Evolutionary conservation across 2,329 filamentous ascomycete species (phyloP).

Genomic region (Ceratocystis colombiana): DNA sequence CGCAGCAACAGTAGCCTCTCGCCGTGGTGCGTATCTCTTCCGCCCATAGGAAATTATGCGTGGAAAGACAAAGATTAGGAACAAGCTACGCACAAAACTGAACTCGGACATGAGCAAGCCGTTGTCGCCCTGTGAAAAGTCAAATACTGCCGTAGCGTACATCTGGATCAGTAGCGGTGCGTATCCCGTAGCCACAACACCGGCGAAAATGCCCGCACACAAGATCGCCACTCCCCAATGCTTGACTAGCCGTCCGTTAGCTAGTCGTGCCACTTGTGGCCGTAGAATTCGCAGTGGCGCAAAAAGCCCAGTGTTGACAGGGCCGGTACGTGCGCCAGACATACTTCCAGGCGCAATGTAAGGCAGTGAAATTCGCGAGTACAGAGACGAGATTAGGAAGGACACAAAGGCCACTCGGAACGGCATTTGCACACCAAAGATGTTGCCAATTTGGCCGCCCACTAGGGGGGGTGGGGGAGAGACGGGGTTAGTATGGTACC

Average conservation of each 20-base stretch:
- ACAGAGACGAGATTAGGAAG: conserved; percentile 41
- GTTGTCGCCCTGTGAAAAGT: conserved; percentile 47
- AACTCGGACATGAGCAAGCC: conserved; percentile 49
- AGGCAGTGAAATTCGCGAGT: conserved; percentile 37
- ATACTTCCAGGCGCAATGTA: conserved; percentile 41
- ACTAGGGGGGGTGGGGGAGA: conserved; percentile 31
- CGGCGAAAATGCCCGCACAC: conserved; percentile 55
- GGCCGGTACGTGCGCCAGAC: conserved; percentile 30
- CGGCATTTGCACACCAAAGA: conserved; percentile 52
- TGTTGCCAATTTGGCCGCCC: conserved; percentile 55
- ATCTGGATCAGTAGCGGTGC: conserved; percentile 52
- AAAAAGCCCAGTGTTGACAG: conserved; percentile 46
- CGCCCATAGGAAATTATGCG: conserved; percentile 42
- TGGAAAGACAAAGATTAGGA: conserved; percentile 46
- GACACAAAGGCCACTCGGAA: conserved; percentile 54
- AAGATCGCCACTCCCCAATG: conserved; percentile 56
- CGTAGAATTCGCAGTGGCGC: conserved; percentile 53
- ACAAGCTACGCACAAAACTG: conserved; percentile 45
- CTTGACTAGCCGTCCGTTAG: conserved; percentile 41
- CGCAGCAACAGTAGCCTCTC: conserved; percentile 22
- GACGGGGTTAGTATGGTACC: conserved; percentile 7
- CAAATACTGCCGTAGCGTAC: conserved; percentile 47
- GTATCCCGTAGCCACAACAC: conserved; percentile 58
- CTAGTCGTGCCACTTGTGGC: conserved; percentile 45
- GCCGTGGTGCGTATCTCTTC: conserved; percentile 21